phyloP scores from a whole-genome alignment of 1,284 basidiomycete genomes.

The Ceratobasidium sp. region DNA sequence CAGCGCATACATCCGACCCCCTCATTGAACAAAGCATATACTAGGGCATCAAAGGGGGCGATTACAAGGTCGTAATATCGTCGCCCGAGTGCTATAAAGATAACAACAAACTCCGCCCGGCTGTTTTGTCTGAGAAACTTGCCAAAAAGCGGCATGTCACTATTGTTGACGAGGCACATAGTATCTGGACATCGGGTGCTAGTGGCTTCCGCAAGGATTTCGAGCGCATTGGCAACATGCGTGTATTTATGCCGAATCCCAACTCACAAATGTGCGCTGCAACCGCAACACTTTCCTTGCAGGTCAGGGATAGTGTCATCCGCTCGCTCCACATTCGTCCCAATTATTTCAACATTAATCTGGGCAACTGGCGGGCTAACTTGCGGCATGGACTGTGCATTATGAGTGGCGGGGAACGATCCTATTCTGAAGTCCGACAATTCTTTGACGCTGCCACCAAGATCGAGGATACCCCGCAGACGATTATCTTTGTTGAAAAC shows the following conservation, averaged over 20 bases:
- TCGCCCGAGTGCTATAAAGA: not conserved
- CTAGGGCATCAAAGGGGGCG: not conserved
- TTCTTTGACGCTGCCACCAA: not conserved
- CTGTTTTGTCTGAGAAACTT: not conserved
- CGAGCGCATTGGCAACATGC: conserved; percentile 3
- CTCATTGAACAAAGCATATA: not conserved
- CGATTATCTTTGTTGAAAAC: conserved; percentile 2
- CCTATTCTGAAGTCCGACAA: not conserved
- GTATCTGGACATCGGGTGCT: not conserved
- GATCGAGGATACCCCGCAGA: not conserved
- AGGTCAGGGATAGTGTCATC: not conserved
- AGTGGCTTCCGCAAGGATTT: not conserved
- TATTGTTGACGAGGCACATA: not conserved
- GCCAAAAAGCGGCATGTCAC: not conserved
- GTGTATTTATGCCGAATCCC: not conserved
- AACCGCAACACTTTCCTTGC: not conserved
- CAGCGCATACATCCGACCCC: not conserved
- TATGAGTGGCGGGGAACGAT: not conserved
- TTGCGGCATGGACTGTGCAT: not conserved
- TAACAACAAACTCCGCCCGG: too few relatives aligned
- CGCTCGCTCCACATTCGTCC: not conserved
- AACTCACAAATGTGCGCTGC: not conserved
- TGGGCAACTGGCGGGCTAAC: not conserved
- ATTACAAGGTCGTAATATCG: conserved; percentile 1
- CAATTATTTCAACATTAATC: not conserved